A percentile compares a stretch with the other conserved stretches of the same genome.
Conservation (phyloP, 768 basidiomycete genomes). For the Pisolithus tinctorius region DNA sequence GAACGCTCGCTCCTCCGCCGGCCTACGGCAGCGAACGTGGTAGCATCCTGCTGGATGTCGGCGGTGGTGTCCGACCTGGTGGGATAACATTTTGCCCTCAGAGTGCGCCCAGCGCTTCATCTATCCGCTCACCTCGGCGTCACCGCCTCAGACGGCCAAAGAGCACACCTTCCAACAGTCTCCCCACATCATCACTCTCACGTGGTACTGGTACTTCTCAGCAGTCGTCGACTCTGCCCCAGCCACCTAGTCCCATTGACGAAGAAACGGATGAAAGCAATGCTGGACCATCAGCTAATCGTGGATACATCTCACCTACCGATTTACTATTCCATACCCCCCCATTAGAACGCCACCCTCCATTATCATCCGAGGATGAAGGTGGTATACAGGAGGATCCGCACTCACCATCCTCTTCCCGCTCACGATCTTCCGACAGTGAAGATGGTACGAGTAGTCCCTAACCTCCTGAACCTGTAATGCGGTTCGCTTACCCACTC, state of each 20-base stretch:
- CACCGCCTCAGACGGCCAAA: constrained; percentile 57
- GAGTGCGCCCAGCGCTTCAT: constrained; percentile 40
- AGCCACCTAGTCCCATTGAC: constrained; percentile 75
- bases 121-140: constrained; percentile 39
- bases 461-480: constrained; percentile 61
- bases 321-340: constrained; percentile 56
- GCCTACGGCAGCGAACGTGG: constrained; percentile 97
- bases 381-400: constrained; percentile 18
- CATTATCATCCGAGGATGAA: constrained; percentile 31
- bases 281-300: constrained; percentile 46
- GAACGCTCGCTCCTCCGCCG: constrained; percentile 94
- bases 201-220: constrained; percentile 45
- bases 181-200: constrained; percentile 59
- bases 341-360: constrained; percentile 38
- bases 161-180: constrained; percentile 30
- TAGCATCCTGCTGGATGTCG: constrained; percentile 91
- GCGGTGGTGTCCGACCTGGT: constrained; percentile 32
- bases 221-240: constrained; percentile 45
- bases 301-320: constrained; percentile 55
- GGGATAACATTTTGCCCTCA: constrained; percentile 37
- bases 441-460: constrained; percentile 70
- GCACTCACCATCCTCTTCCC: constrained; percentile 32
- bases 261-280: constrained; percentile 48
- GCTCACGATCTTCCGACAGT: constrained; percentile 52
- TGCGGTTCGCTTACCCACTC: constrained; percentile 61